Conservation (phyloP, 331 rosid species). For the Quercus phellos region DNA sequence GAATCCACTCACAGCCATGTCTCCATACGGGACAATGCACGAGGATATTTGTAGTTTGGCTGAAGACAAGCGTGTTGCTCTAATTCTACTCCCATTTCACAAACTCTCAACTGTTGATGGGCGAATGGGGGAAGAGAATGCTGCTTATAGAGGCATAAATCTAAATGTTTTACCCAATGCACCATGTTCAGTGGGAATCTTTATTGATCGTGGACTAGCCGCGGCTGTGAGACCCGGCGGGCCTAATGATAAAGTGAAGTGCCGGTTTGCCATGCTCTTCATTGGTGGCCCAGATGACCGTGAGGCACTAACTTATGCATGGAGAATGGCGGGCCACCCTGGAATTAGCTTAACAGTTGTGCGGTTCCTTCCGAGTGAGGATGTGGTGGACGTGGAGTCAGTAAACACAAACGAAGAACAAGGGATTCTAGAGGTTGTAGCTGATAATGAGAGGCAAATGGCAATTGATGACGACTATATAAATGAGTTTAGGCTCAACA, state of each 20-base stretch:
- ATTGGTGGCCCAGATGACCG: constrained; percentile 36
- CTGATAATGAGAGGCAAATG: neutral
- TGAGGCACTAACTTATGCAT: constrained; percentile 32
- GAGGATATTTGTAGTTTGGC: constrained; percentile 36
- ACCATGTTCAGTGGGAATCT: constrained; percentile 26
- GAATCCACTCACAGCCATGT: constrained; percentile 24
- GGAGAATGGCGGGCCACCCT: constrained; percentile 22
- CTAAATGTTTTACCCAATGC: constrained; percentile 18
- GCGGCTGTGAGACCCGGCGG: neutral
- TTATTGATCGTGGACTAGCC: constrained; percentile 25
- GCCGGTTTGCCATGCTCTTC: constrained; percentile 24
- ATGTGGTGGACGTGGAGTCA: neutral
- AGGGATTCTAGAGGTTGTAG: neutral
- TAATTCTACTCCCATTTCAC: constrained; percentile 31
- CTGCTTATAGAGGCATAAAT: constrained; percentile 8
- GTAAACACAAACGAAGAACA: neutral
- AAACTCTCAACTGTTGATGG: neutral
- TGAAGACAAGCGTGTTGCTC: constrained; percentile 17
- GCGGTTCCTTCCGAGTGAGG: constrained; percentile 9
- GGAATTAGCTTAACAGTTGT: constrained; percentile 16
- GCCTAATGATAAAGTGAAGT: neutral
- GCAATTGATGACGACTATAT: constrained; percentile 3
- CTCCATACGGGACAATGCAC: constrained; percentile 32
- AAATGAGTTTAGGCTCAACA: constrained; percentile 8
- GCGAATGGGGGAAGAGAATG: neutral